Conservation (phyloP, 768 basidiomycete species). For the Amanita exitialis region DNA sequence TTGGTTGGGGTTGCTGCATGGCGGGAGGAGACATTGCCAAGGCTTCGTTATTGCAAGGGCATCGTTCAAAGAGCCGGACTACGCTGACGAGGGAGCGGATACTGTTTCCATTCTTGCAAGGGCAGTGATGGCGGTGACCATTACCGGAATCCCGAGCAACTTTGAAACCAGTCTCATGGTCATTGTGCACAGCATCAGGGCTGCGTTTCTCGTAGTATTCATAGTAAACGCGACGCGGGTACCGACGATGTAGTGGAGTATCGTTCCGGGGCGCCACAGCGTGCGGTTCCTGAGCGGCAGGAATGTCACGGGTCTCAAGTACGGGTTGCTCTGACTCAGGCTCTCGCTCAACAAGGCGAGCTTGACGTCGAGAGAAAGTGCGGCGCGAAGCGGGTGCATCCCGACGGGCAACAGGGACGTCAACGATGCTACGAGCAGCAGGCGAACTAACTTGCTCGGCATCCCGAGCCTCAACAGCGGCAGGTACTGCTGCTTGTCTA, state of each 20-base stretch:
- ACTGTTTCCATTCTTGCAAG: background rate
- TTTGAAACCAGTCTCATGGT: background rate
- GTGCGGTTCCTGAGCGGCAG: constrained; percentile 11
- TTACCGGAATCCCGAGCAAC: background rate
- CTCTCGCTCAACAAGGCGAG: constrained; percentile 17
- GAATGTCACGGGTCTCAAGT: constrained; percentile 19
- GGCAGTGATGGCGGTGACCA: background rate
- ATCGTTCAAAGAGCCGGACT: constrained; percentile 1
- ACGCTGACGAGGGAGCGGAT: constrained; percentile 1
- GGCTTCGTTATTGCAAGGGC: background rate
- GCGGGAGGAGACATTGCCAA: background rate
- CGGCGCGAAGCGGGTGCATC: constrained; percentile 9
- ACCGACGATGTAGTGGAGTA: constrained; percentile 12
- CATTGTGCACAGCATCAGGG: background rate
- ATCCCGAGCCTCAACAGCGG: constrained; percentile 17
- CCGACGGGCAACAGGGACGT: constrained; percentile 15
- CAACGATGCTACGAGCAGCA: constrained; percentile 18
- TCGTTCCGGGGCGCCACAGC: constrained; percentile 7
- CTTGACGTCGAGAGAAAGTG: constrained; percentile 15
- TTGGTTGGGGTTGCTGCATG: background rate
- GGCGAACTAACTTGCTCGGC: constrained; percentile 14
- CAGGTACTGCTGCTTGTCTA: constrained; percentile 19
- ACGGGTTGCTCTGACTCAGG: constrained; percentile 14
- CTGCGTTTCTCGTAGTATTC: constrained; percentile 22
- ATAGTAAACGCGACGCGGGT: constrained; percentile 18